Conservation (phyloP, 1,139 yeast species). For the Barnettozyma hawaiiensis region DNA sequence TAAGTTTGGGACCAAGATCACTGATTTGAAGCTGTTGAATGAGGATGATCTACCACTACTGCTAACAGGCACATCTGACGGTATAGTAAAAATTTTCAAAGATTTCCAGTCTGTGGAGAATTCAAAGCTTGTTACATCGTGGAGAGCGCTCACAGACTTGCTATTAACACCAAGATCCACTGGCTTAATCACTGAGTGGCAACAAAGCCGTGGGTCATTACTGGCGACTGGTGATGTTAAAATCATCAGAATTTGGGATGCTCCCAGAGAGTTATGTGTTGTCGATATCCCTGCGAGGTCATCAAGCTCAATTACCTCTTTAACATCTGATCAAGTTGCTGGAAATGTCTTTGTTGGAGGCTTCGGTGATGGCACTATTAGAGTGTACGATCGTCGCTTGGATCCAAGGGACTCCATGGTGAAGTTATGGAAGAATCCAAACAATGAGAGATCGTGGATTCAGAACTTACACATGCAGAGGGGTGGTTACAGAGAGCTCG, state of each 20-base stretch:
- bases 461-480: constrained; percentile 91
- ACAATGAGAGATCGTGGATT: constrained; percentile 52
- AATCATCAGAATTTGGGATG: constrained; percentile 92
- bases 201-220: constrained; percentile 87
- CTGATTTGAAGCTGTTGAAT: constrained; percentile 79
- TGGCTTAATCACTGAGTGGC: constrained; percentile 93
- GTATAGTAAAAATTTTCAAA: constrained; percentile 80
- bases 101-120: constrained; percentile 56
- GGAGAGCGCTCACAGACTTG: constrained; percentile 91
- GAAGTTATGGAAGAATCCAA: constrained; percentile 59
- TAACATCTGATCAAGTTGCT: constrained; percentile 93
- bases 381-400: constrained; percentile 86
- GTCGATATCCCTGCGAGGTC: constrained; percentile 90
- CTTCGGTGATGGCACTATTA: constrained; percentile 84
- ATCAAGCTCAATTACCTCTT: constrained; percentile 78
- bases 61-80: constrained; percentile 89
- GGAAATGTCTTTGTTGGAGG: constrained; percentile 93
- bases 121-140: constrained; percentile 70
- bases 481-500: constrained; percentile 90
- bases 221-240: constrained; percentile 95
- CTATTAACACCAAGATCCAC: constrained; percentile 74
- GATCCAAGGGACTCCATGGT: constrained; percentile 86
- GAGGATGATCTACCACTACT: constrained; percentile 88
- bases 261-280: constrained; percentile 83
- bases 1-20: constrained; percentile 81